phyloP scores from a whole-genome alignment of 1,284 basidiomycete species.

The Pascua sp. region DNA sequence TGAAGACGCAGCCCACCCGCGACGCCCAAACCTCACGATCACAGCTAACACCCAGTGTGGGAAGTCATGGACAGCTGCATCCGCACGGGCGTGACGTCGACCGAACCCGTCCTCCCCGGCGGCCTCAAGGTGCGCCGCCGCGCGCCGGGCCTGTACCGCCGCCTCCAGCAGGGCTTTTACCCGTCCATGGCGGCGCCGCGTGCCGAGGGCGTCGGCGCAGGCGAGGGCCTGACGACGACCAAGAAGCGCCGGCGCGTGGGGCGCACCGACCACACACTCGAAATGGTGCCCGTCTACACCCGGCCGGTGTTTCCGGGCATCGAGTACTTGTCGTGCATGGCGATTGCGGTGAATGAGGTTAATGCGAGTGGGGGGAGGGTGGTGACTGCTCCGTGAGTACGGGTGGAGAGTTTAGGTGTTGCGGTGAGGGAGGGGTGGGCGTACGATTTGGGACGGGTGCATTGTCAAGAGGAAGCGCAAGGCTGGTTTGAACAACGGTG shows the following conservation, averaged over 20 bases:
- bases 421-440: too few relatives aligned
- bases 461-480: too few relatives aligned
- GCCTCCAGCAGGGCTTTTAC: slow-evolving; percentile 68
- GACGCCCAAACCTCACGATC: not conserved
- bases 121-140: slow-evolving; percentile 72
- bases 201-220: slow-evolving; percentile 29
- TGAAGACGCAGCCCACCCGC: too few relatives aligned
- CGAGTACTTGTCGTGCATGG: slow-evolving; percentile 90
- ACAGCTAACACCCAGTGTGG: slow-evolving; percentile 64
- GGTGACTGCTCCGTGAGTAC: slow-evolving; percentile 71
- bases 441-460: too few relatives aligned
- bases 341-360: slow-evolving; percentile 76
- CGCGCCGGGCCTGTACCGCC: slow-evolving; percentile 78
- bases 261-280: slow-evolving; percentile 64
- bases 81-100: slow-evolving; percentile 74
- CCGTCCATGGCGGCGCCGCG: slow-evolving; percentile 30
- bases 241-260: slow-evolving; percentile 22
- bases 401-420: too few relatives aligned
- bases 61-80: slow-evolving; percentile 92
- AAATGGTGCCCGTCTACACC: slow-evolving; percentile 71
- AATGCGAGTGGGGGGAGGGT: slow-evolving; percentile 90
- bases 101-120: slow-evolving; percentile 75
- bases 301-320: slow-evolving; percentile 70
- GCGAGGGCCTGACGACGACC: slow-evolving; percentile 42
- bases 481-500: too few relatives aligned